These are phyloP conservation scores for Pichia sp. DNA, from an alignment of 1,139 yeast species.

Conservation along the genomic window DNA sequence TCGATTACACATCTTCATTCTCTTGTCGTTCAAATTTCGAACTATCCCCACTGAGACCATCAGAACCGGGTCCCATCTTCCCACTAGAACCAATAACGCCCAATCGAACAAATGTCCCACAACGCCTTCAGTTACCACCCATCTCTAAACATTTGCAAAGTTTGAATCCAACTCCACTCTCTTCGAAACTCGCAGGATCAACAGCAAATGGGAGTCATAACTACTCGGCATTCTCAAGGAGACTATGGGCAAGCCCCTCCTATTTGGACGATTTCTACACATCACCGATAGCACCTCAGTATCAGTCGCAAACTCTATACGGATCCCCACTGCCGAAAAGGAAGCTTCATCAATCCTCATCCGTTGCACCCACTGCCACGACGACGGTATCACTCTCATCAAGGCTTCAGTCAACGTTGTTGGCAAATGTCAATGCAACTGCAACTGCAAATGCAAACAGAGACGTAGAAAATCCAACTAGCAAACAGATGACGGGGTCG, in stretches of 20 bases:
- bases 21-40: slow-evolving; percentile 60
- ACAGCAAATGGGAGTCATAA: too few relatives aligned
- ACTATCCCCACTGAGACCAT: slow-evolving; percentile 49
- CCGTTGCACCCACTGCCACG: too few relatives aligned
- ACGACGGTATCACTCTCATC: too few relatives aligned
- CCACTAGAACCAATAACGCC: slow-evolving; percentile 42
- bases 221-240: slow-evolving; percentile 13
- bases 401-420: too few relatives aligned
- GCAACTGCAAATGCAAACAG: too few relatives aligned
- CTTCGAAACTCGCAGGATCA: too few relatives aligned
- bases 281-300: slow-evolving; percentile 34
- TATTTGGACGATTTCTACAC: slow-evolving; percentile 61
- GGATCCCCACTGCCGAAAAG: slow-evolving; percentile 23
- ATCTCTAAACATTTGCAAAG: slow-evolving; percentile 10
- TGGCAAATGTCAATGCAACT: too few relatives aligned
- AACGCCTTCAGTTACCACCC: slow-evolving; percentile 9
- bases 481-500: too few relatives aligned
- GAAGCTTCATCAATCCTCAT: too few relatives aligned
- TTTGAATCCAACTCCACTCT: slow-evolving; percentile 4
- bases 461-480: too few relatives aligned
- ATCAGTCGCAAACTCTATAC: not conserved
- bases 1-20: slow-evolving; percentile 43
- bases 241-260: slow-evolving; percentile 49
- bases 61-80: slow-evolving; percentile 45
- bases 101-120: slow-evolving; percentile 28